These are phyloP conservation scores for Chlorella sp. DNA, from an alignment of 139 green algal genomes.

Conservation along the genomic window DNA sequence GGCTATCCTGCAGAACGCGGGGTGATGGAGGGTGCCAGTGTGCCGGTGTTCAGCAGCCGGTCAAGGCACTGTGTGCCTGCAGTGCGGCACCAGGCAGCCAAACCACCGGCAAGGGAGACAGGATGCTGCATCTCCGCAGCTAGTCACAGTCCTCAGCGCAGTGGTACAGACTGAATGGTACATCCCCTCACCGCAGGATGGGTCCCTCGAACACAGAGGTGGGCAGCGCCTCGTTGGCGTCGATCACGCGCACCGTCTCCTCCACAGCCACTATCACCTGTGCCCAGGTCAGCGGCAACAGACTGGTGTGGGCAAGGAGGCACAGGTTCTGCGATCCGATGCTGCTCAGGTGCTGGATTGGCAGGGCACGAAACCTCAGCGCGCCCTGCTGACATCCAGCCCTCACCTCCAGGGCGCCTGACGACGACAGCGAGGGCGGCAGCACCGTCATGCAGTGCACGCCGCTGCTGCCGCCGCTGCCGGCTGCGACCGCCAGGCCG, in stretches of 20 bases:
- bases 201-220: conserved; percentile 36
- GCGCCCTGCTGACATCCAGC: too few species aligned
- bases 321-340: background rate
- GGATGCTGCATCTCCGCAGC: too few species aligned
- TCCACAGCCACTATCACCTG: conserved; percentile 78
- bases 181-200: conserved; percentile 28
- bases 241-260: conserved; percentile 66
- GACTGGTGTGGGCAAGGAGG: background rate
- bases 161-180: too few species aligned
- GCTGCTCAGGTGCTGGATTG: background rate
- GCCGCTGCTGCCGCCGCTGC: background rate
- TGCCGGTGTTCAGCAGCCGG: too few species aligned
- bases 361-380: too few species aligned
- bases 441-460: conserved; percentile 75
- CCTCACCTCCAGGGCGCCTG: conserved; percentile 66
- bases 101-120: too few species aligned
- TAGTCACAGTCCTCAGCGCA: too few species aligned
- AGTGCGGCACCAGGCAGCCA: too few species aligned
- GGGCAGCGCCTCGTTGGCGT: conserved; percentile 53
- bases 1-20: conserved; percentile 22
- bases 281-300: conserved; percentile 3
- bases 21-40: too few species aligned
- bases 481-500: background rate
- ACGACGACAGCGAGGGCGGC: conserved; percentile 63
- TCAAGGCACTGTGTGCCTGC: too few species aligned